These are phyloP conservation scores for Rhodotorula mucilaginosa DNA, from an alignment of 1,284 basidiomycete species.

Conservation along the genomic window DNA sequence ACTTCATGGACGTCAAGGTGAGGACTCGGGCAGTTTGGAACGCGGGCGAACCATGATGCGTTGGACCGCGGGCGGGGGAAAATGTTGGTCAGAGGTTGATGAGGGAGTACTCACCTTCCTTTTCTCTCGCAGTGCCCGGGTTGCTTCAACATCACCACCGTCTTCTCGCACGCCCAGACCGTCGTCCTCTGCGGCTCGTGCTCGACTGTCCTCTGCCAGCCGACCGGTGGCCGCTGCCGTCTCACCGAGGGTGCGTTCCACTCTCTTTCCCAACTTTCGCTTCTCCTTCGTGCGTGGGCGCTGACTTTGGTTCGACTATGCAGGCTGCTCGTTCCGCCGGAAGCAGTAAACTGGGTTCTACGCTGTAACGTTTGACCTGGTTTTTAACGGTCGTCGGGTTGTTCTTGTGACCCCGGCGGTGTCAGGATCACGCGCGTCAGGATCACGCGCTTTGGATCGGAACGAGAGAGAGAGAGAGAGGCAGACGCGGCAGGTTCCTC, in stretches of 20 bases:
- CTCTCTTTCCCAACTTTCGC: background rate
- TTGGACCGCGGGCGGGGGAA: background rate
- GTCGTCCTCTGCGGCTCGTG: constrained; percentile 91
- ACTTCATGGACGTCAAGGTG: constrained; percentile 99
- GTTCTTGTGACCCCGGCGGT: background rate
- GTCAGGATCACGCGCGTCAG: background rate
- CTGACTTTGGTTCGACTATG: too few species aligned
- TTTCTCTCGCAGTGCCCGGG: constrained; percentile 50
- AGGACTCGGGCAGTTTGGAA: background rate
- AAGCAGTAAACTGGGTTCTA: constrained; percentile 29
- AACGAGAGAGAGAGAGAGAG: too few species aligned
- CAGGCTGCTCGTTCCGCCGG: constrained; percentile 36
- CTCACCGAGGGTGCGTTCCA: constrained; percentile 13
- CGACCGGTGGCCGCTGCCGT: constrained; percentile 59
- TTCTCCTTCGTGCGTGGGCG: too few species aligned
- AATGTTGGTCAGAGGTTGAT: background rate
- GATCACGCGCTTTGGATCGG: too few species aligned
- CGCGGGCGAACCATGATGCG: background rate
- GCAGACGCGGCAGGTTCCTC: too few species aligned
- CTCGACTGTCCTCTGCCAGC: constrained; percentile 94
- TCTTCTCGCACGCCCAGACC: constrained; percentile 92
- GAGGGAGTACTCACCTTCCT: background rate
- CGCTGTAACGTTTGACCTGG: constrained; percentile 5
- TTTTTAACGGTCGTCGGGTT: constrained; percentile 2
- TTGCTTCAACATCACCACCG: constrained; percentile 91